Percentiles rank a stretch among this genome's conserved stretches.
These are phyloP conservation scores for Botryotinia globosa DNA, from an alignment of 2,329 filamentous ascomycete species.

Conservation along the genomic window DNA sequence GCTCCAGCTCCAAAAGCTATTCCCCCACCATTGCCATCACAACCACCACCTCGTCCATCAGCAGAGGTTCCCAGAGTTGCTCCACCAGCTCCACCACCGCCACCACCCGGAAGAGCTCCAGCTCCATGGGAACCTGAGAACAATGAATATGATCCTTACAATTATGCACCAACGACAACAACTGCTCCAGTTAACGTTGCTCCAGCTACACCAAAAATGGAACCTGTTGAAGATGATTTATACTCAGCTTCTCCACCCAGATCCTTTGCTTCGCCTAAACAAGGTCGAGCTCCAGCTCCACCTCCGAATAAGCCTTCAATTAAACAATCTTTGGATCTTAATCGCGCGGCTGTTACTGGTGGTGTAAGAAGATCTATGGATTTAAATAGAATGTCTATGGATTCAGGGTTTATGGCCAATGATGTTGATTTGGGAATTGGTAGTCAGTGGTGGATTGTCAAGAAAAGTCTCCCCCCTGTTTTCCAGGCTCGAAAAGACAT, in stretches of 20 bases:
- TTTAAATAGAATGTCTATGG: conserved; percentile 67
- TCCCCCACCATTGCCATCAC: conserved; percentile 64
- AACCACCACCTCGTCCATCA: conserved; percentile 56
- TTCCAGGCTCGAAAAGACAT: conserved; percentile 83
- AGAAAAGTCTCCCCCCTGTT: conserved; percentile 73
- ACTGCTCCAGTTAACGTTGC: conserved; percentile 20
- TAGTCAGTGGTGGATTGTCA: conserved; percentile 84
- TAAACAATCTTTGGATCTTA: conserved; percentile 64
- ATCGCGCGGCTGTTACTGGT: conserved; percentile 47
- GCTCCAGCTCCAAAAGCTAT: conserved; percentile 60
- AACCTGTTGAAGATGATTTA: conserved; percentile 35
- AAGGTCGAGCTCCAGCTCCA: conserved; percentile 46
- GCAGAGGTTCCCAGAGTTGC: conserved; percentile 67
- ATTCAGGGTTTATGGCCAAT: conserved; percentile 80
- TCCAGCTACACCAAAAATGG: conserved; percentile 27
- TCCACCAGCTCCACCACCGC: conserved; percentile 56
- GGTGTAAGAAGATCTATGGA: conserved; percentile 59
- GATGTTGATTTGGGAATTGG: conserved; percentile 76
- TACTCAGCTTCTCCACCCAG: conserved; percentile 40
- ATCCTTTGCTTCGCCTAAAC: conserved; percentile 33
- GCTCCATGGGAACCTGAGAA: conserved; percentile 58
- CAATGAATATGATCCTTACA: conserved; percentile 70
- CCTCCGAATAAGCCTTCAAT: conserved; percentile 43
- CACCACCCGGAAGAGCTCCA: conserved; percentile 38
- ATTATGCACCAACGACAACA: conserved; percentile 43